Base-by-base conservation (phyloP, 331 rosid genomes). In the Rhamnella rubrinervis region DNA sequence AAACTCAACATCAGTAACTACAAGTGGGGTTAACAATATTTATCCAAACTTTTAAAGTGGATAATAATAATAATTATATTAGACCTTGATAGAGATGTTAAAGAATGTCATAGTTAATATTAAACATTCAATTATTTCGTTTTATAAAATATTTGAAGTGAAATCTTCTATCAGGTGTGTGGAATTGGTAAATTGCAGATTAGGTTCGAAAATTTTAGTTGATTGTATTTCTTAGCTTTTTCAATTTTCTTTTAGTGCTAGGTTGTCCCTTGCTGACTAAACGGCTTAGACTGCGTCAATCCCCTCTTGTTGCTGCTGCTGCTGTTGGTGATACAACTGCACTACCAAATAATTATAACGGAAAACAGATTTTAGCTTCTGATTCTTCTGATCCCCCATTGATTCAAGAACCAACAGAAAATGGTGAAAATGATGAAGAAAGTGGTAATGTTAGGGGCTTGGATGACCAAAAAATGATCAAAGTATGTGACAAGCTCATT, bases 401-500 rank as follows among this genome's bases (percentile, higher is more conserved):
- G 25, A 44, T 61, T 50, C 66, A 44, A 14, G 71, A 65, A 49
- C 14, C 70, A 11, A n/a, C 8, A 44, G 65, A 70, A 38, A 61
- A n/a, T 72, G 73, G 65, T 73, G 78, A 77, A 16, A 40, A 35
- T 55, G 70, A 18, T 41, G 65, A 78, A 44, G 79, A 13, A 44
- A 64, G 73, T 55, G 76, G 51, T 18, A 72, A 62, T 9, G 40
- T 50, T 14, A 71, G 64, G 77, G 38, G 55, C 38, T 65, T 82
- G 83, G 92, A 84, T 51, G 86, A 83, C 26, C 72, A 40, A 16
- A 67, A 68, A 67, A 91, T 87, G 95, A 58, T 52, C 59, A 52
- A 76, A 65, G 82, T 87, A 19, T 95, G 95, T 1, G 89, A 95
- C 74, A 95, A 95, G 80, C 87, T 95, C 17, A 95, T 91, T 79